Conservation (phyloP, 768 basidiomycete genomes). For the Crassisporium funariophilum region DNA sequence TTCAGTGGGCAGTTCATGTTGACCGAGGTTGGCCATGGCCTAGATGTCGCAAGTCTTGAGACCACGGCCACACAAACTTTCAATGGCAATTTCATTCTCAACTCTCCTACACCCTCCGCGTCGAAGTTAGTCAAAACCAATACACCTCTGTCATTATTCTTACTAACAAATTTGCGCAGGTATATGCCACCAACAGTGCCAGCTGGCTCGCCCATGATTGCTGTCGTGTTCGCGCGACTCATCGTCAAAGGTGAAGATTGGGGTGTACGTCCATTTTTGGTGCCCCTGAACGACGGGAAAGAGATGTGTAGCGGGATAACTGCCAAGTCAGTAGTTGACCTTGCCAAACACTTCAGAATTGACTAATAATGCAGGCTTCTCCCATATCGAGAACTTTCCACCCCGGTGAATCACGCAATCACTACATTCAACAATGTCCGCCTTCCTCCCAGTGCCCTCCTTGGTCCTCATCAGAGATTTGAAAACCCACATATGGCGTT, state of each 20-base stretch:
- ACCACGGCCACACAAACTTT: conserved; percentile 42
- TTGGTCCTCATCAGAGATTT: conserved; percentile 22
- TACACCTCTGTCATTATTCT: background rate
- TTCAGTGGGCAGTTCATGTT: conserved; percentile 44
- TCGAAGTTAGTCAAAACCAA: conserved; percentile 35
- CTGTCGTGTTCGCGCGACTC: conserved; percentile 42
- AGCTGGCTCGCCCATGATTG: conserved; percentile 34
- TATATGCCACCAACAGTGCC: conserved; percentile 49
- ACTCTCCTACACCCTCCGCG: conserved; percentile 35
- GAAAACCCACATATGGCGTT: conserved; percentile 20
- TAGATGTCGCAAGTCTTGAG: conserved; percentile 44
- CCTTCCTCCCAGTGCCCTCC: conserved; percentile 32
- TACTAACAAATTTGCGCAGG: conserved; percentile 19
- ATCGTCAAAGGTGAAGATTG: conserved; percentile 34
- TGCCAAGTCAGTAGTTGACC: conserved; percentile 20
- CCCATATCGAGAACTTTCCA: conserved; percentile 26
- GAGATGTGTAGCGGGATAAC: conserved; percentile 38
- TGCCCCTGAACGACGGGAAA: conserved; percentile 39
- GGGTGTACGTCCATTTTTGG: conserved; percentile 43
- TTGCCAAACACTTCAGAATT: background rate
- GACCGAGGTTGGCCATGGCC: conserved; percentile 50
- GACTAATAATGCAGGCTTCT: conserved; percentile 10
- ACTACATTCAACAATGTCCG: conserved; percentile 39
- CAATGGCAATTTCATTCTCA: conserved; percentile 38
- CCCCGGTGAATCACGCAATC: conserved; percentile 35